Conservation (phyloP, 1,284 basidiomycete genomes). For the Cutaneotrichosporon cyanovorans region DNA sequence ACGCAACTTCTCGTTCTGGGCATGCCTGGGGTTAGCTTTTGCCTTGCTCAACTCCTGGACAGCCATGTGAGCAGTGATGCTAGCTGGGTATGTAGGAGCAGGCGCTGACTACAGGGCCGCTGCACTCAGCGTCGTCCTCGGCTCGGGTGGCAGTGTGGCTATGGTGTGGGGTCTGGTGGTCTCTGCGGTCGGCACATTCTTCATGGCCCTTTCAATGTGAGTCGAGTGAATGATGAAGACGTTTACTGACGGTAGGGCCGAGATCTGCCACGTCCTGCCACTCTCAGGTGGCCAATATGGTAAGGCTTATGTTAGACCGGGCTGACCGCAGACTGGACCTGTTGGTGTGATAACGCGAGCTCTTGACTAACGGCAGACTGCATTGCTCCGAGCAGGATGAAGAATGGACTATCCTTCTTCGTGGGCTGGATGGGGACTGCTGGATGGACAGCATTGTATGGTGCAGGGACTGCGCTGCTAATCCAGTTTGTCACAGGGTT, state of each 20-base stretch:
- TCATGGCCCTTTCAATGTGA: constrained; percentile 24
- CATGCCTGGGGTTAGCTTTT: constrained; percentile 17
- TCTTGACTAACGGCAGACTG: constrained; percentile 3
- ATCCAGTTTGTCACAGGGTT: constrained; percentile 27
- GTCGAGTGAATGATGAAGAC: too few species aligned
- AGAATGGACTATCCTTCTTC: constrained; percentile 8
- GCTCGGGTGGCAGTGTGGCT: constrained; percentile 35
- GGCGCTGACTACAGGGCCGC: constrained; percentile 2
- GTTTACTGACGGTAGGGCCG: constrained; percentile 2
- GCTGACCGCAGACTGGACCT: constrained; percentile 24
- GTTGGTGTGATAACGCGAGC: not conserved
- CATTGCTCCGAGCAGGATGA: constrained; percentile 1
- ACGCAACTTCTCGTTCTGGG: constrained; percentile 18
- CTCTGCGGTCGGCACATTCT: constrained; percentile 25
- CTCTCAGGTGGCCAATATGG: constrained; percentile 37
- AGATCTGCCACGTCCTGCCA: constrained; percentile 14
- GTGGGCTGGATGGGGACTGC: constrained; percentile 16
- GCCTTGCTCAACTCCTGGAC: constrained; percentile 22
- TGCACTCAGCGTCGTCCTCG: constrained; percentile 21
- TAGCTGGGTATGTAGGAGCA: not conserved
- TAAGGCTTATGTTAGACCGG: constrained; percentile 22
- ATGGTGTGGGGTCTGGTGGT: constrained; percentile 41
- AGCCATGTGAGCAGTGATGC: not conserved
- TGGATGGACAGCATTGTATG: constrained; percentile 44
- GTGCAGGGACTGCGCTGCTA: constrained; percentile 26